Evolutionary conservation across 164 flowering plant genomes (phyloP).

Genomic region (Vitis labrusca): DNA sequence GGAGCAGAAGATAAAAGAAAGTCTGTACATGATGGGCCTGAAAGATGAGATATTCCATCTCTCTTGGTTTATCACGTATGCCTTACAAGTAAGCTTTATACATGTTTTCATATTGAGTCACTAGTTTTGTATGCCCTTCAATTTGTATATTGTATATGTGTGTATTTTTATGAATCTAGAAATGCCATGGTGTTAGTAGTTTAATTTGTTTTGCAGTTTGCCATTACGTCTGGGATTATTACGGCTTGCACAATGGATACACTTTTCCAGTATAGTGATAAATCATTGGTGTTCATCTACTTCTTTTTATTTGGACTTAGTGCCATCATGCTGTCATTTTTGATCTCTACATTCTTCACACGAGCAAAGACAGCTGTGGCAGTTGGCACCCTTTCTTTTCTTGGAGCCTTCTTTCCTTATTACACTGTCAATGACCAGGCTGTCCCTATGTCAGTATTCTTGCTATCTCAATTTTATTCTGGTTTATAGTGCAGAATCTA

Average conservation of each 20-base stretch:
- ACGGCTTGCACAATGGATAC: slow-evolving; percentile 84
- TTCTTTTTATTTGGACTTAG: slow-evolving; percentile 92
- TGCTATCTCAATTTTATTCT: slow-evolving; percentile 9
- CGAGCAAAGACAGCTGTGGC: slow-evolving; percentile 99
- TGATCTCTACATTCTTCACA: slow-evolving; percentile 89
- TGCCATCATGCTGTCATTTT: slow-evolving; percentile 84
- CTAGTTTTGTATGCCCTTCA: too few species aligned
- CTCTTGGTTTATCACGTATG: slow-evolving; percentile 92
- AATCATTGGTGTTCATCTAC: slow-evolving; percentile 83
- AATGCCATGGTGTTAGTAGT: slow-evolving; percentile 2
- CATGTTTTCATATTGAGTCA: too few species aligned
- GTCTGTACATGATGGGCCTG: slow-evolving; percentile 97
- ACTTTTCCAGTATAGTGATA: slow-evolving; percentile 89
- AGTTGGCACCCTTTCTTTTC: slow-evolving; percentile 94
- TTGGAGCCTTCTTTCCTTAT: slow-evolving; percentile 94
- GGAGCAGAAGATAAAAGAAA: slow-evolving; percentile 97
- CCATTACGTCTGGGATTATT: slow-evolving; percentile 73
- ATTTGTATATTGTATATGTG: too few species aligned
- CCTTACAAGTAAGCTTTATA: slow-evolving; percentile 62
- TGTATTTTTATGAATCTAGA: neutral
- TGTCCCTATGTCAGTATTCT: slow-evolving; percentile 70
- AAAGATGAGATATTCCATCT: slow-evolving; percentile 83
- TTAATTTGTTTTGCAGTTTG: slow-evolving; percentile 65
- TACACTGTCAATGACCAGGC: slow-evolving; percentile 84
- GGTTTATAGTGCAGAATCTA: slow-evolving; percentile 3